Evolutionary conservation across 2,329 filamentous ascomycete species (phyloP), one percentile per base, ranked within the genome.

Genomic region (Penicillium sp.): DNA sequence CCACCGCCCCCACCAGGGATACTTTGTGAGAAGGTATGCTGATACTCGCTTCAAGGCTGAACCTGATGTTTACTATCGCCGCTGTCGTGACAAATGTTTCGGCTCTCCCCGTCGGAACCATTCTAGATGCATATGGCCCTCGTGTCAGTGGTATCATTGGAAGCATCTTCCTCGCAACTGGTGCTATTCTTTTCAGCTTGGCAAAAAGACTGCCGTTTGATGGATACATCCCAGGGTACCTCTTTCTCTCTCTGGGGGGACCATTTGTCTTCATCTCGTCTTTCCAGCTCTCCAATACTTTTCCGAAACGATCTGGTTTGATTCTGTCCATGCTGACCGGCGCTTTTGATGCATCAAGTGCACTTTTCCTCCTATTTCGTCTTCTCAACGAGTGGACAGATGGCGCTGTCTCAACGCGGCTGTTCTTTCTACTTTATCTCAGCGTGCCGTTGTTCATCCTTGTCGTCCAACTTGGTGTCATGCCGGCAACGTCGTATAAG

Each of bases 31-130:
- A 36, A 9, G 5, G 37, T 9, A 18, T 37, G 25, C 24, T 44
- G 11, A 44, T 24, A 26, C 12, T 18, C 5, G 9, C 5, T 33
- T 3, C 9, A 47, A 72, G 70, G 54, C 77, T 95, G 49, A 95
- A 95, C 64, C 73, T 95, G 59, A 95, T 95, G 85, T 95, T 95
- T 74, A 93, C 88, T 8, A 79, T 90, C 34, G 89, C 90, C 26
- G 90, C 89, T 25, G 90, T 95, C 3, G 86, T 82, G 8, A 93
- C 90, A 39, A 95, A 95, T 60, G 84, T 95, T 13, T 87, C 84
- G 38, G 89, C 90, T 33, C 76, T 95, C 2, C 86, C 89, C 1
- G 83, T 95, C 26, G 90, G 90, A 39, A 87, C 88, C 3, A 85
- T 95, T 39, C 79, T 95, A 24, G 90, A 95, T 69, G 78, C 82